Evolutionary conservation across 2,329 filamentous ascomycete genomes (phyloP).

Genomic region (Epichloe typhina): DNA sequence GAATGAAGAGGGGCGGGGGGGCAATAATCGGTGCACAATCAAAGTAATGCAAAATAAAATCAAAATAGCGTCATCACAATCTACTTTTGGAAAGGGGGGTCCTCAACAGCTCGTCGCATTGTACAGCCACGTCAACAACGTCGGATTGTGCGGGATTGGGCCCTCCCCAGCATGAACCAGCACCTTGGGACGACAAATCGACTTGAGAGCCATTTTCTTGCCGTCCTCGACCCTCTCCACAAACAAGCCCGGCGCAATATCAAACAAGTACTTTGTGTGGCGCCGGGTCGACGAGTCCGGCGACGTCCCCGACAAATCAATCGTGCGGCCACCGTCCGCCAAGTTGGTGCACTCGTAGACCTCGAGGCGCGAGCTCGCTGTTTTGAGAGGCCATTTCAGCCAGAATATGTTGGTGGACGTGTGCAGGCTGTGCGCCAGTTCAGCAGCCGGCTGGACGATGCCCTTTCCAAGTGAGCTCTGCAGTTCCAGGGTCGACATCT

Average conservation of each 20-base stretch:
- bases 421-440: constrained; percentile 24
- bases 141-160: constrained; percentile 16
- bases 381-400: constrained; percentile 24
- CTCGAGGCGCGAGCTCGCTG: constrained; percentile 21
- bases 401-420: constrained; percentile 21
- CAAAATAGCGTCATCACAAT: too few relatives aligned
- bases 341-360: constrained; percentile 25
- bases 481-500: constrained; percentile 15
- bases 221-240: constrained; percentile 22
- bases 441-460: constrained; percentile 22
- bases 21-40: neutral
- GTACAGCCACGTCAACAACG: constrained; percentile 20
- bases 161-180: constrained; percentile 18
- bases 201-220: constrained; percentile 18
- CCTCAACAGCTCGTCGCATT: constrained; percentile 4
- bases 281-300: constrained; percentile 16
- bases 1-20: neutral
- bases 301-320: constrained; percentile 18
- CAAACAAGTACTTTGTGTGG: constrained; percentile 22
- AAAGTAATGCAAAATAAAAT: neutral
- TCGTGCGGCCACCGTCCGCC: constrained; percentile 16
- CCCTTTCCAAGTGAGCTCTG: constrained; percentile 19
- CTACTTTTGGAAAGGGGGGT: neutral
- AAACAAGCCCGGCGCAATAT: constrained; percentile 24
- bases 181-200: constrained; percentile 22